Conservation (phyloP, 108 stramenopile species). For the Bacterosira constricta region DNA sequence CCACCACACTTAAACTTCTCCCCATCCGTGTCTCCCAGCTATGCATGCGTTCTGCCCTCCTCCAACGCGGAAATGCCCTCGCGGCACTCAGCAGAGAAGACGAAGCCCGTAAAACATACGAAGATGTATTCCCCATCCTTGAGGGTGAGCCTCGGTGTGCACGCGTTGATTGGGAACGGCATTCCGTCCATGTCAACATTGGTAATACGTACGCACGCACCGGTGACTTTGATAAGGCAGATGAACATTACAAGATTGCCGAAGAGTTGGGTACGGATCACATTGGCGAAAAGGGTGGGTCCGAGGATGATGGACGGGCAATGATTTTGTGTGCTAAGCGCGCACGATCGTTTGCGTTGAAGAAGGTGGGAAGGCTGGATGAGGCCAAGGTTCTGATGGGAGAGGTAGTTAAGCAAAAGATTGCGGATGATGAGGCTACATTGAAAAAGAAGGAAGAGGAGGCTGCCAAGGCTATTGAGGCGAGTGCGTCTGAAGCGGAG, state of each 20-base stretch:
- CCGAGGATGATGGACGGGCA: conserved; percentile 82
- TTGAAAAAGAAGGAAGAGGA: conserved; percentile 73
- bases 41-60: conserved; percentile 80
- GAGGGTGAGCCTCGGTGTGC: conserved; percentile 81
- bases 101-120: conserved; percentile 78
- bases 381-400: conserved; percentile 79
- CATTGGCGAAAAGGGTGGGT: conserved; percentile 69
- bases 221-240: conserved; percentile 75
- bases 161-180: conserved; percentile 90
- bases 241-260: conserved; percentile 72
- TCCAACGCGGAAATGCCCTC: conserved; percentile 88
- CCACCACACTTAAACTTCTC: conserved; percentile 67
- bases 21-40: conserved; percentile 83
- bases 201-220: conserved; percentile 83
- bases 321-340: conserved; percentile 83
- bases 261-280: conserved; percentile 83
- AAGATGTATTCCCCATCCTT: conserved; percentile 75
- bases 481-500: too few species aligned
- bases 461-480: conserved; percentile 38
- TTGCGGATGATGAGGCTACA: conserved; percentile 66
- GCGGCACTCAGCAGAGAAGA: conserved; percentile 78
- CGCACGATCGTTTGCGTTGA: conserved; percentile 80
- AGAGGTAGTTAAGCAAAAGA: conserved; percentile 78
- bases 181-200: conserved; percentile 82
- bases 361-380: conserved; percentile 74